phyloP scores from a whole-genome alignment of 2,329 filamentous ascomycete species.

The Aspergillus aculeatus region DNA sequence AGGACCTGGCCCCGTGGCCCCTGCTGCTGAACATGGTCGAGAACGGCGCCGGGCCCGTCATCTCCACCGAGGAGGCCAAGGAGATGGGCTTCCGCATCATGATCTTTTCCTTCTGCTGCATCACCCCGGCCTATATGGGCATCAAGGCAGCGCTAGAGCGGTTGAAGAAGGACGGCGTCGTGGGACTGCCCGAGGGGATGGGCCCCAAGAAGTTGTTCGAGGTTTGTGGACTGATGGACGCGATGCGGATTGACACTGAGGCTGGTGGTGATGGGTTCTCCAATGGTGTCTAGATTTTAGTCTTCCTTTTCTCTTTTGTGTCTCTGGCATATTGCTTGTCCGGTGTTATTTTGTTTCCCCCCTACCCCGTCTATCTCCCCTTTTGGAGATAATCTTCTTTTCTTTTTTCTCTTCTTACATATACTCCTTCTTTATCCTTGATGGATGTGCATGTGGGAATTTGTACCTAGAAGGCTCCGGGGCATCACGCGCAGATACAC shows the following conservation, averaged over 20 bases:
- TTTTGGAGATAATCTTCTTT: background rate
- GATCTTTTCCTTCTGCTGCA: conserved; percentile 42
- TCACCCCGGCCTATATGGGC: conserved; percentile 38
- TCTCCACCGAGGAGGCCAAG: conserved; percentile 39
- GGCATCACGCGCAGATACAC: background rate
- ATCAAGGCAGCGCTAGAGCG: conserved; percentile 35
- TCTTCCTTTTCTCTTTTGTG: background rate
- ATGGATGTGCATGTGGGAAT: background rate
- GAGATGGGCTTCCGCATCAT: conserved; percentile 46
- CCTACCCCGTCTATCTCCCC: background rate
- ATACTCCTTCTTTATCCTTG: background rate
- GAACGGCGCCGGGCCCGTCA: conserved; percentile 39
- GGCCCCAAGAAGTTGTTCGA: conserved; percentile 41
- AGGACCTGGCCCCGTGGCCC: conserved; percentile 40
- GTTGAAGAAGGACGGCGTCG: conserved; percentile 37
- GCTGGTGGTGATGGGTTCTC: conserved; percentile 37
- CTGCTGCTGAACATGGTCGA: conserved; percentile 47
- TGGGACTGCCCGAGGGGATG: conserved; percentile 30
- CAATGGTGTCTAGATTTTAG: conserved; percentile 24
- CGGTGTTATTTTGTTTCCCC: background rate
- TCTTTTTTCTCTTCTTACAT: background rate
- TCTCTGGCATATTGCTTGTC: background rate
- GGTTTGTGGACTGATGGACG: conserved; percentile 42
- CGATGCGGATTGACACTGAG: conserved; percentile 39
- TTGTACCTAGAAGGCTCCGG: background rate